Conservation (phyloP, 257 asterid species). For the Solanum virginianum region DNA sequence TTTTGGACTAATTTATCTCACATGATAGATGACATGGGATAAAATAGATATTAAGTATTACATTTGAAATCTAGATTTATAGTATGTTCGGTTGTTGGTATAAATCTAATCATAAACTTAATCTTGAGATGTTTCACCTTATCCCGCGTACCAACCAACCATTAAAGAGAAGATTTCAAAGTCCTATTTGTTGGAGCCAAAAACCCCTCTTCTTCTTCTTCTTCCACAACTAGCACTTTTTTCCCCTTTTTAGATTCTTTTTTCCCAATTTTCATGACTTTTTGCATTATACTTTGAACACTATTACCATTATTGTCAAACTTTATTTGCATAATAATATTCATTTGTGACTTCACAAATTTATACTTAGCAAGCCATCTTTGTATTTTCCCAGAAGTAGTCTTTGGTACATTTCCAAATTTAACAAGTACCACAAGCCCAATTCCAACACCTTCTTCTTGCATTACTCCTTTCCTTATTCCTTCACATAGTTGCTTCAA, state of each 20-base stretch:
- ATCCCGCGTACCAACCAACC: accelerated
- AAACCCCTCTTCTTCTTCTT: neutral
- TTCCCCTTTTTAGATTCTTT: neutral
- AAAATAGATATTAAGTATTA: neutral
- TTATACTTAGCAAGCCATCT: constrained; percentile 55
- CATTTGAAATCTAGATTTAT: neutral
- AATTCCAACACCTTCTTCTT: constrained; percentile 22
- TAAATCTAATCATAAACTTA: neutral
- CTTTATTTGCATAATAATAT: constrained; percentile 27
- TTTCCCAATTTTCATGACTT: neutral
- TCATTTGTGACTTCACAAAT: constrained; percentile 22
- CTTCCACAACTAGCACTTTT: neutral
- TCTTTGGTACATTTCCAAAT: constrained; percentile 56
- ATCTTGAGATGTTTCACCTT: neutral
- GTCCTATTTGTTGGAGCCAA: constrained; percentile 9
- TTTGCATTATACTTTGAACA: neutral
- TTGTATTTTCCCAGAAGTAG: constrained; percentile 70
- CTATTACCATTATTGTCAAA: constrained; percentile 10
- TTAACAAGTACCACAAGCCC: constrained; percentile 48
- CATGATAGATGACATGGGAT: neutral
- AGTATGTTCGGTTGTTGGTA: neutral
- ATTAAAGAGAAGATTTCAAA: constrained; percentile 26
- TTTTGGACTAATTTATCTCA: neutral
- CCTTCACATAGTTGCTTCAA: constrained; percentile 33
- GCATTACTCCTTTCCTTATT: constrained; percentile 18